phyloP scores from a whole-genome alignment of 139 green algal genomes.

The Nannochloris sp. region DNA sequence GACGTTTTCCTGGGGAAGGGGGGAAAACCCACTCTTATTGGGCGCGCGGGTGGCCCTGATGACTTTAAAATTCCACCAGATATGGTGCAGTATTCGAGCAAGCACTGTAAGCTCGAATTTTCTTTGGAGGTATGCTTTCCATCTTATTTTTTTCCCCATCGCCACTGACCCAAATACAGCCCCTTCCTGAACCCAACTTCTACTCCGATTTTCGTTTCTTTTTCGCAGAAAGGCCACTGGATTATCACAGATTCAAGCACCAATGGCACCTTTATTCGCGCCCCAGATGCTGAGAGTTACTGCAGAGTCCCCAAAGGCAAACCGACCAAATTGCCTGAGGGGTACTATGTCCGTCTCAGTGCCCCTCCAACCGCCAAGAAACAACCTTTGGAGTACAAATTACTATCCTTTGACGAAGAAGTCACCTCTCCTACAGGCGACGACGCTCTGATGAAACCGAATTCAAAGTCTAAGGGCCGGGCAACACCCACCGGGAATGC shows the following conservation, averaged over 20 bases:
- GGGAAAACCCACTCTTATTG: not conserved
- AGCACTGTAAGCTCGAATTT: not conserved
- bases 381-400: not conserved
- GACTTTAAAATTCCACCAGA: not conserved
- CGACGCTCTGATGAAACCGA: too few relatives aligned
- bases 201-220: not conserved
- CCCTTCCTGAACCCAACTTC: not conserved
- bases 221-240: not conserved
- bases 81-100: not conserved
- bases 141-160: not conserved
- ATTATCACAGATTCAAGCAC: not conserved
- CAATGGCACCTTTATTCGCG: not conserved
- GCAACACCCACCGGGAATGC: too few relatives aligned
- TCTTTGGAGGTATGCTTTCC: not conserved
- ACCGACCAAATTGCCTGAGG: not conserved
- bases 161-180: not conserved
- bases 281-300: not conserved
- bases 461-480: too few relatives aligned
- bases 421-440: too few relatives aligned
- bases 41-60: not conserved
- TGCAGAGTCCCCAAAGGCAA: not conserved
- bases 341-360: not conserved
- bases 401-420: too few relatives aligned
- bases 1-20: not conserved
- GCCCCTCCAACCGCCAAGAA: not conserved